phyloP scores from a whole-genome alignment of 352 stramenopile genomes.

The Globisporangium paddicum region DNA sequence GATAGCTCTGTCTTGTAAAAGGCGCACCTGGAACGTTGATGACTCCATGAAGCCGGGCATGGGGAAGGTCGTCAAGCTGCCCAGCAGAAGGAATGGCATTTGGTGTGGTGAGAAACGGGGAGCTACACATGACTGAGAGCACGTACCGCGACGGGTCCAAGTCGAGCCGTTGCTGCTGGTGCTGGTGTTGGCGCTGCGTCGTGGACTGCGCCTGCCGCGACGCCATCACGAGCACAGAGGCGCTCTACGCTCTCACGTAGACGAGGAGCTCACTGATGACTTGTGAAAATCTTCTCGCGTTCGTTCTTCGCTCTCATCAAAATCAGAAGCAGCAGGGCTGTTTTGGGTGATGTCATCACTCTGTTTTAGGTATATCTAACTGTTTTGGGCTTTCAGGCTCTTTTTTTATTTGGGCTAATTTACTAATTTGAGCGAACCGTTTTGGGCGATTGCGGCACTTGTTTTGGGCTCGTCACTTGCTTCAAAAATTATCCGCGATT shows the following conservation, averaged over 20 bases:
- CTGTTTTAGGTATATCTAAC: too few relatives aligned
- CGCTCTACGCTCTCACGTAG: too few relatives aligned
- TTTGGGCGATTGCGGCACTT: too few relatives aligned
- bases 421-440: too few relatives aligned
- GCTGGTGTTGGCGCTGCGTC: conserved; percentile 13
- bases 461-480: too few relatives aligned
- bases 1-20: neutral
- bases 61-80: conserved; percentile 65
- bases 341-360: neutral
- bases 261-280: neutral
- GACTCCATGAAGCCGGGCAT: conserved; percentile 52
- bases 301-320: neutral
- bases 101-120: neutral
- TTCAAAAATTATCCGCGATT: too few relatives aligned
- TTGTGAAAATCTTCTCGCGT: conserved; percentile 2
- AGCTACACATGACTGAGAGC: neutral
- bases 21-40: conserved; percentile 36
- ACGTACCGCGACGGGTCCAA: conserved; percentile 45
- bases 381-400: too few relatives aligned
- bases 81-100: neutral
- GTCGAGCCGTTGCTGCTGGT: conserved; percentile 36
- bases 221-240: conserved; percentile 8
- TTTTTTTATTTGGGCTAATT: too few relatives aligned
- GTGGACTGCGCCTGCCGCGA: conserved; percentile 37
- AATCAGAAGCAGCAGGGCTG: neutral